Base-by-base conservation (phyloP, 345 rosid species). In the Conringia planisiliqua region DNA sequence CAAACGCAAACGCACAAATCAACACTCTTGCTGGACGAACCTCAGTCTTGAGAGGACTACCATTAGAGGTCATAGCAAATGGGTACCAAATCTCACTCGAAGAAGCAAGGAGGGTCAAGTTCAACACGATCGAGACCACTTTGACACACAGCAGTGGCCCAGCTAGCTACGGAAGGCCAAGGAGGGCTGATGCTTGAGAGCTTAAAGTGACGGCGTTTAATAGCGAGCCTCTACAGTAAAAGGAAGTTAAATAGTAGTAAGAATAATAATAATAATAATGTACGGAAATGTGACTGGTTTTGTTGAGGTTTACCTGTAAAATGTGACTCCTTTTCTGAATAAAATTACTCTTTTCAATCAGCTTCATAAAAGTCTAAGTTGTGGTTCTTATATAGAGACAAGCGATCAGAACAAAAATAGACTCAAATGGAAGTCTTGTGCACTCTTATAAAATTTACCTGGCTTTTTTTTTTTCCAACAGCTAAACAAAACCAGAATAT, bases 1-100 rank as follows among this genome's bases (percentile, higher is more conserved):
- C 97, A 62, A 85, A 83, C 39, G 78, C 54, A 6, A 78, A 78
- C 38, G 81, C 78, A 10, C 73, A 72, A 13, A 54, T 78, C 61
- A 72, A 78, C 60, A 67, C 78, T 11, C 74, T 78, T 10, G 78
- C 81, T 0, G 78, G 81, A 40, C n/a, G 81, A 6, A 78, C 81
- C 38, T 78, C 81, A 0, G 78, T 73, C 24, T 4, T 78, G 69
- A 44, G 61, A 33, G 81, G 81, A 18, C 51, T 78, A 60, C 81
- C 81, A 27, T 7, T 73, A 10, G 61, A 63, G 18, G 66, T 79
- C 52, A 27, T 79, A 30, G 26, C 54, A 33, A 78, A 67, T 11
- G 81, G 74, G 4, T 73, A 52, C 65, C 40, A 64, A 16, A 62
- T 79, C 70, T 68, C 82, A 44, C 60, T 7, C 3, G 74, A 79